Percentiles rank a stretch among this genome's conserved stretches.
Evolutionary conservation across 2,329 filamentous ascomycete genomes (phyloP).

Genomic region (Penicillium sp.): DNA sequence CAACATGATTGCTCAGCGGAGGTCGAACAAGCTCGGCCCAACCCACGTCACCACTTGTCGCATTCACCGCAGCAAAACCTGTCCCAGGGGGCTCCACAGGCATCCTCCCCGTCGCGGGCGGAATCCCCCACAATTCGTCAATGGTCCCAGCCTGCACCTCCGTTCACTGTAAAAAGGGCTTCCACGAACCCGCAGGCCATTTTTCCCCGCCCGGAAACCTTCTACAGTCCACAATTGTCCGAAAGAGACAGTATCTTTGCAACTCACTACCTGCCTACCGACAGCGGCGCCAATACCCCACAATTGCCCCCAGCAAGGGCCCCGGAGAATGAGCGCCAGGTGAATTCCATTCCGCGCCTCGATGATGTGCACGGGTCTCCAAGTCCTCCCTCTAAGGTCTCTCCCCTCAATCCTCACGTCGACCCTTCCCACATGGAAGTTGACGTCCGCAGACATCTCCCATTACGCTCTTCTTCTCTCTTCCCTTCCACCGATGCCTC

Average conservation of each 20-base stretch:
- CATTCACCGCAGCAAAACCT: slow-evolving; percentile 27
- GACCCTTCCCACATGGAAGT: slow-evolving; percentile 39
- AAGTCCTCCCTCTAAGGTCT: slow-evolving; percentile 30
- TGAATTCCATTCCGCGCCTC: slow-evolving; percentile 31
- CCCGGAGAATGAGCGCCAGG: slow-evolving; percentile 30
- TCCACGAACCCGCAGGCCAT: slow-evolving; percentile 32
- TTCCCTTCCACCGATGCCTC: slow-evolving; percentile 25
- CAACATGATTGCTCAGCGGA: slow-evolving; percentile 39
- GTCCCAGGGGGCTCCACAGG: slow-evolving; percentile 30
- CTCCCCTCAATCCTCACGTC: slow-evolving; percentile 27
- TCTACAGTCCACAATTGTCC: slow-evolving; percentile 53
- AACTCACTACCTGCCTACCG: slow-evolving; percentile 58
- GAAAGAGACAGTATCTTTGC: slow-evolving; percentile 66
- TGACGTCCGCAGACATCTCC: slow-evolving; percentile 34
- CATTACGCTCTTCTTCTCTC: slow-evolving; percentile 30
- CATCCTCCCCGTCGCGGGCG: slow-evolving; percentile 32
- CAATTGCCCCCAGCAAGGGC: slow-evolving; percentile 35
- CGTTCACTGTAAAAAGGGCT: slow-evolving; percentile 38
- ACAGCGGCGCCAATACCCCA: slow-evolving; percentile 46
- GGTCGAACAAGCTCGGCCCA: slow-evolving; percentile 26
- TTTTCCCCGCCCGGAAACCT: slow-evolving; percentile 24
- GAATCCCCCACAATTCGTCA: slow-evolving; percentile 38
- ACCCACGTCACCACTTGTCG: slow-evolving; percentile 36
- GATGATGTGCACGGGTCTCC: slow-evolving; percentile 33
- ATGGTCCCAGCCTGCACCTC: slow-evolving; percentile 31